Conservation (phyloP, 257 asterid species). For the Solanum pennellii region DNA sequence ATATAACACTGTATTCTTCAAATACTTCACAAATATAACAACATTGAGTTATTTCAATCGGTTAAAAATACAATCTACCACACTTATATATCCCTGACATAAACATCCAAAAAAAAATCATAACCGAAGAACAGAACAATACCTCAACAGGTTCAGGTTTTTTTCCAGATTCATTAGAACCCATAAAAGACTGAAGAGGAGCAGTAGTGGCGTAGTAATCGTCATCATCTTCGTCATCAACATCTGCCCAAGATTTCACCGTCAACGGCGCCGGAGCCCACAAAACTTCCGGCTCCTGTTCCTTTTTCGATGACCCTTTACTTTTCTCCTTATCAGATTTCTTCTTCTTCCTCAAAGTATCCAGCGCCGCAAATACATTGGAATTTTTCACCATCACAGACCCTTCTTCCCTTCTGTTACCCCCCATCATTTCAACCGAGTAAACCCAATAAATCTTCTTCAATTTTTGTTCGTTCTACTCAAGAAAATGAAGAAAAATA, state of each 20-base stretch:
- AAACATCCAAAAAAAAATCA: not conserved
- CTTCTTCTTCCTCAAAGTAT: conserved; percentile 58
- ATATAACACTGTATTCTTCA: not conserved
- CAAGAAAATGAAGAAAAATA: not conserved
- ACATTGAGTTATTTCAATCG: not conserved
- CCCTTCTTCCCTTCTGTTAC: conserved; percentile 56
- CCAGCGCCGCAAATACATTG: conserved; percentile 74
- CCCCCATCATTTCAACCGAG: conserved; percentile 44
- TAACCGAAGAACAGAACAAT: not conserved
- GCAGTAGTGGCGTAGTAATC: conserved; percentile 71
- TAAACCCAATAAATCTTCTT: not conserved
- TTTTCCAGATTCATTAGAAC: conserved; percentile 16
- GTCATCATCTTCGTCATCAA: conserved; percentile 72
- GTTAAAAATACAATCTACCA: not conserved
- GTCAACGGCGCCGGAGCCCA: conserved; percentile 75
- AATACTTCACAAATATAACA: not conserved
- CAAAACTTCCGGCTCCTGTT: conserved; percentile 29
- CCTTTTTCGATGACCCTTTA: conserved; percentile 28
- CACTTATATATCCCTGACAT: not conserved
- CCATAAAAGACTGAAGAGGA: conserved; percentile 60
- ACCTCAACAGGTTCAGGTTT: conserved; percentile 52
- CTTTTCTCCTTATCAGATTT: conserved; percentile 50
- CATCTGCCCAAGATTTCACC: conserved; percentile 71
- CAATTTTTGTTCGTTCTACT: not conserved
- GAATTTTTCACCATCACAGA: conserved; percentile 42